Evolutionary conservation across 192 early-diverging fungal species (phyloP), one percentile per base, ranked within the genome.

Genomic region (Linnemannia exigua): DNA sequence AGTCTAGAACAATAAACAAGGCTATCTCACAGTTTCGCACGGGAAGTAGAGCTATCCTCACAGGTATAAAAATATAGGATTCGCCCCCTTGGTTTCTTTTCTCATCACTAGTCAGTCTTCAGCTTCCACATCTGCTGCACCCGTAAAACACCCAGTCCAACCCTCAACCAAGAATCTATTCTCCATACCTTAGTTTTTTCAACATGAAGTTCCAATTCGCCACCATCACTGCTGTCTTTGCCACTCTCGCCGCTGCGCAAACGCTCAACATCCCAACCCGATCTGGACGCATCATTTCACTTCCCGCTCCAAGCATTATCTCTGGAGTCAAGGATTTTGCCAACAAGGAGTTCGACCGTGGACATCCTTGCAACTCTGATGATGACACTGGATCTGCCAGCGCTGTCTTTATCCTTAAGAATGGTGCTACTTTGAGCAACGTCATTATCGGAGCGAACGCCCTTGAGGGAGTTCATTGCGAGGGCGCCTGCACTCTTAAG

Each of bases 361-460:
- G 70, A 47, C 70, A 47, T 48, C 70, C 44, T 48, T 72, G 70
- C 46, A 47, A 72, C 70, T 72, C 70, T 48, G 70, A 72, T 48
- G 25, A 72, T 3, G 70, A 72, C 46, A 72, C 70, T 50, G 70
- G 70, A 50, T 72, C 70, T 28, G 20, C 44, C 70, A 72, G n/a
- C 70, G 70, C 70, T 50, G 70, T 72, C 46, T 72, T 72, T 28
- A 72, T 72, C 41, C 70, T 72, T 31, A 72, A 72, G 70, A 28
- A 72, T 31, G 70, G 70, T 72, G 70, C 70, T 11, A 72, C 70
- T 72, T 47, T 72, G 70, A 72, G 70, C 70, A 72, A 72, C 41
- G 70, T 72, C 25, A 72, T 72, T 44, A 72, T 72, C 70, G 70
- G 70, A 72, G 70, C 70, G 4, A 72, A 72, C 70, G 1, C 70